Evolutionary conservation across 2,329 filamentous ascomycete species (phyloP).

Genomic region (Sphaerulina vaccinii): DNA sequence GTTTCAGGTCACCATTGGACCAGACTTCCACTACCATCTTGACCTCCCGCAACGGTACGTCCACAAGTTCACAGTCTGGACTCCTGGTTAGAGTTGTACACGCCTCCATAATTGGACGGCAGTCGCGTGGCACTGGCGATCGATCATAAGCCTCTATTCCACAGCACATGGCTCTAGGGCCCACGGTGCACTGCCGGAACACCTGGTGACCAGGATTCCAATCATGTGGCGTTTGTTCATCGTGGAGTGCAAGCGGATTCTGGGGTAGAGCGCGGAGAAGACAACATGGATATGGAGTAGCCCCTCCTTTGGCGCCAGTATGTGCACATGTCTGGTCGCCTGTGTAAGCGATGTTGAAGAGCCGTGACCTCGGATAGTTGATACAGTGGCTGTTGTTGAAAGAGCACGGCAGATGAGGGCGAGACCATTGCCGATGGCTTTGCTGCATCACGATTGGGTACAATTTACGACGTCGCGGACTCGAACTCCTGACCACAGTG

Average conservation of each 20-base stretch:
- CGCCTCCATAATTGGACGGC: background rate
- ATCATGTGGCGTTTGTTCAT: background rate
- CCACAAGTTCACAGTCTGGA: background rate
- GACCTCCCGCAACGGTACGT: background rate
- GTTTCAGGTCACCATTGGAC: background rate
- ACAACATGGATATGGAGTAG: background rate
- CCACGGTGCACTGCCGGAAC: background rate
- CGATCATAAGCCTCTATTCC: background rate
- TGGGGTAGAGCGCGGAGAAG: conserved; percentile 2
- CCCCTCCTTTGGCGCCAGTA: background rate
- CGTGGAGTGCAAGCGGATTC: conserved; percentile 3
- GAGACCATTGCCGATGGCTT: background rate
- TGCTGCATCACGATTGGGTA: background rate
- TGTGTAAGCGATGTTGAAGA: background rate
- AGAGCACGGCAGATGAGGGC: background rate
- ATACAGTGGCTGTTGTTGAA: background rate
- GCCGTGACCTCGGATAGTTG: conserved; percentile 9
- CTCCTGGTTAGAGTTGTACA: background rate
- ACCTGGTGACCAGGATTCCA: conserved; percentile 6
- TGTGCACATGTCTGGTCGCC: background rate
- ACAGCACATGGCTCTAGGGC: background rate
- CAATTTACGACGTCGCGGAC: background rate
- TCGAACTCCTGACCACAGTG: background rate
- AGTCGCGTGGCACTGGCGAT: background rate
- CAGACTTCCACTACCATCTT: background rate